Percentiles rank a stretch among this genome's conserved stretches.
phyloP scores from a whole-genome alignment of 495 filamentous ascomycete species.

The Bryoglossum gracile region DNA sequence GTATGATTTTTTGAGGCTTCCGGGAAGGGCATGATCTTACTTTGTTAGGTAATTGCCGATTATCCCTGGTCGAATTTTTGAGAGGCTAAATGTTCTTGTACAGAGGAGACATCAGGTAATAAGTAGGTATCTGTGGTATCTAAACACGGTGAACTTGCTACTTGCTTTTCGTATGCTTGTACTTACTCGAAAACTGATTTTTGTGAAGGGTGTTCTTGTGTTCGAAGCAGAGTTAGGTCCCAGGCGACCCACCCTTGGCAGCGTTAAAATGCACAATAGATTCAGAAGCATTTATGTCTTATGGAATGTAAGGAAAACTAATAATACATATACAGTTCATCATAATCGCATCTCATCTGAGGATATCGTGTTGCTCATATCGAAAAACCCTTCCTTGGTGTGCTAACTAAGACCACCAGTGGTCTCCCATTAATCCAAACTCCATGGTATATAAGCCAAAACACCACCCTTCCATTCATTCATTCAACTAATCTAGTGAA shows the following conservation, averaged over 20 bases:
- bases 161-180: too few species aligned
- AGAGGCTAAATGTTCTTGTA: too few species aligned
- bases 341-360: not conserved
- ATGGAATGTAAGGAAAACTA: not conserved
- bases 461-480: not conserved
- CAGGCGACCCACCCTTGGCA: not conserved
- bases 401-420: not conserved
- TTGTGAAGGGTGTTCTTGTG: not conserved
- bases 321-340: not conserved
- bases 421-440: not conserved
- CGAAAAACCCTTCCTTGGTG: not conserved
- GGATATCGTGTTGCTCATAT: not conserved
- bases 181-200: not conserved
- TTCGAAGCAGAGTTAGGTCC: not conserved
- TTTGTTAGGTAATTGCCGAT: too few species aligned
- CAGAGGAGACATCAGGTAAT: too few species aligned
- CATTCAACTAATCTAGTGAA: not conserved
- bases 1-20: too few species aligned
- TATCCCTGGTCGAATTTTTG: too few species aligned
- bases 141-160: too few species aligned
- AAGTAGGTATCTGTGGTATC: too few species aligned
- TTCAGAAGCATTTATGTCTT: too few species aligned
- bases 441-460: not conserved
- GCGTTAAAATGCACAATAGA: not conserved
- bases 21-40: too few species aligned